These are phyloP conservation scores for Yamadazyma epiphylla DNA, from an alignment of 1,139 yeast species.

Conservation along the genomic window DNA sequence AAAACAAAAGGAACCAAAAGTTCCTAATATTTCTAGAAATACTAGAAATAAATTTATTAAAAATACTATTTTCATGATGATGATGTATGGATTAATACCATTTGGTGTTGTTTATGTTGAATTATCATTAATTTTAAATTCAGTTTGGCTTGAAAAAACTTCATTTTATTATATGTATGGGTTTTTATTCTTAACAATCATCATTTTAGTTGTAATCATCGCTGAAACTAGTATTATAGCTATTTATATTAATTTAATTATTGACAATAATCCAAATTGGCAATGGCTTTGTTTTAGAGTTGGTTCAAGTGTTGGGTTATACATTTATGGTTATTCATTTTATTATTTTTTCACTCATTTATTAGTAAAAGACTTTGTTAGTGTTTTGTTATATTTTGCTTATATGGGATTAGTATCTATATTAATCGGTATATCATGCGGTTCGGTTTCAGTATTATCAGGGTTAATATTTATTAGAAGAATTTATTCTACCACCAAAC, in stretches of 20 bases:
- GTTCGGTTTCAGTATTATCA: constrained; percentile 68
- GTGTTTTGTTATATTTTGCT: constrained; percentile 63
- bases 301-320: constrained; percentile 71
- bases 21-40: constrained; percentile 1
- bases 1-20: neutral
- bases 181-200: constrained; percentile 59
- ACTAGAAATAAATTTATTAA: constrained; percentile 13
- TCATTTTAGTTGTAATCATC: constrained; percentile 59
- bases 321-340: constrained; percentile 63
- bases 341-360: constrained; percentile 60
- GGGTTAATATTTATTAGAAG: constrained; percentile 58
- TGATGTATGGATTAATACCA: constrained; percentile 65
- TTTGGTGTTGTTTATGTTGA: constrained; percentile 82
- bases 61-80: constrained; percentile 17
- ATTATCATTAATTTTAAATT: constrained; percentile 66
- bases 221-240: constrained; percentile 74
- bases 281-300: constrained; percentile 79
- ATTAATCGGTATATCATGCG: constrained; percentile 67
- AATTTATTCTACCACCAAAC: constrained; percentile 56
- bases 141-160: constrained; percentile 77
- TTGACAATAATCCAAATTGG: constrained; percentile 67
- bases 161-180: constrained; percentile 81
- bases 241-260: constrained; percentile 56
- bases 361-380: constrained; percentile 64
- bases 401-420: constrained; percentile 66